A percentile compares a stretch with the other conserved stretches of the same genome.
Conservation (phyloP, 2,329 filamentous ascomycete genomes). For the Phyllosticta ampelicida region DNA sequence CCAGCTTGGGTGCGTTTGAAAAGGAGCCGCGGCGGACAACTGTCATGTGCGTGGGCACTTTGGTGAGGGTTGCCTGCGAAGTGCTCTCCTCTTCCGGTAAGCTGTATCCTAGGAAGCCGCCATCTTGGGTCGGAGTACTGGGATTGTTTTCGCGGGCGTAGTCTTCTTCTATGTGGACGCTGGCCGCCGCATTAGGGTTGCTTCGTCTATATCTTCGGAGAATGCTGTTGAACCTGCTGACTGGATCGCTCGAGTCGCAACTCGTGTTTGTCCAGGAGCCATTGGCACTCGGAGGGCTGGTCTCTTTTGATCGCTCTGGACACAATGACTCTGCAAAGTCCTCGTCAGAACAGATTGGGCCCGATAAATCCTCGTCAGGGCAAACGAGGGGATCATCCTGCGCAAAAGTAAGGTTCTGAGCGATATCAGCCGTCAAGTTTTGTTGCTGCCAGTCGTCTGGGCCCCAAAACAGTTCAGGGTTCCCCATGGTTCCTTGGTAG, state of each 20-base stretch:
- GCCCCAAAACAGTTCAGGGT: too few species aligned
- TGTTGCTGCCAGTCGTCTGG: too few species aligned
- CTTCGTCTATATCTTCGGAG: neutral
- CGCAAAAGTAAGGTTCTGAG: too few species aligned
- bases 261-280: neutral
- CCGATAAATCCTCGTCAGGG: neutral
- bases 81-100: conserved; percentile 20
- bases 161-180: neutral
- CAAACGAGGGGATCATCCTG: too few species aligned
- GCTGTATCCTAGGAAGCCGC: conserved; percentile 24
- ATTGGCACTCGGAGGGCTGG: neutral
- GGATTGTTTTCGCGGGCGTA: neutral
- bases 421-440: too few species aligned
- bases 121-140: neutral
- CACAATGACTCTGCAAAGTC: neutral
- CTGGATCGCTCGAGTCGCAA: neutral
- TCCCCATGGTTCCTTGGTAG: too few species aligned
- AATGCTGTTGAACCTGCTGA: neutral
- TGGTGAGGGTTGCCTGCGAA: conserved; percentile 20
- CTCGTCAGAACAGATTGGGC: neutral
- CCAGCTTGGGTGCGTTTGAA: neutral
- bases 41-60: conserved; percentile 10
- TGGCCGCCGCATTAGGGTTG: neutral
- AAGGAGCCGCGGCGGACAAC: conserved; percentile 1
- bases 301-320: neutral